phyloP scores from a whole-genome alignment of 495 filamentous ascomycete genomes.

The Trichocladium antarcticum region DNA sequence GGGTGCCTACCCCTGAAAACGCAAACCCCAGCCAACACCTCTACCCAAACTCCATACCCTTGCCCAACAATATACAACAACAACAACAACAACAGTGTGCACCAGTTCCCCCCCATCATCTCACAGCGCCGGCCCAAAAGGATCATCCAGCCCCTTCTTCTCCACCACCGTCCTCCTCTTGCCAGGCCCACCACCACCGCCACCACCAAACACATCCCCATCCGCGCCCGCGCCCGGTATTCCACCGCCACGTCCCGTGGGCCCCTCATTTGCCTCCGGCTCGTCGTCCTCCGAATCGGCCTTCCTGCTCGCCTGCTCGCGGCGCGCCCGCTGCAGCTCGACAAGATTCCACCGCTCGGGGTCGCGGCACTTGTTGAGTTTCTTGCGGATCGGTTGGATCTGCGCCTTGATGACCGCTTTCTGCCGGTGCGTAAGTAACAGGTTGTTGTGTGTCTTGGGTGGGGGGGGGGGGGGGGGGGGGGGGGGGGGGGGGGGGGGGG shows the following conservation, averaged over 20 bases:
- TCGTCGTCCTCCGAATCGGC: conserved; percentile 26
- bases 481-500: background rate
- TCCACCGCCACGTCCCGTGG: conserved; percentile 31
- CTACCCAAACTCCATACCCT: too few species aligned
- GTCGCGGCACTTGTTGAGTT: conserved; percentile 68
- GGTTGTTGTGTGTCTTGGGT: background rate
- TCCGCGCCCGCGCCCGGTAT: too few species aligned
- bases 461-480: background rate
- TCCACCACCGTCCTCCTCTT: too few species aligned
- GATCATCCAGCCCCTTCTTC: conserved; percentile 44
- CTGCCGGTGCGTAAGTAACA: background rate
- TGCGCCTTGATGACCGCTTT: conserved; percentile 32
- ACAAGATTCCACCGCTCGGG: conserved; percentile 54
- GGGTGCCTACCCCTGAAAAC: too few species aligned
- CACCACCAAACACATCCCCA: conserved; percentile 33
- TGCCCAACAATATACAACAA: too few species aligned
- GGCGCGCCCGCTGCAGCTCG: conserved; percentile 41
- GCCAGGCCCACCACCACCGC: conserved; percentile 24
- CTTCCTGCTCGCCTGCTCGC: conserved; percentile 35
- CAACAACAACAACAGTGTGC: too few species aligned
- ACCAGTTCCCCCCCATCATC: too few species aligned
- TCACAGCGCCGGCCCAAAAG: conserved; percentile 40
- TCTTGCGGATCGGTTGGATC: conserved; percentile 51
- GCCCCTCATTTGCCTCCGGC: conserved; percentile 15
- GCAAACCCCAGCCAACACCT: too few species aligned